phyloP scores from a whole-genome alignment of 2,329 filamentous ascomycete species.

The Pyricularia grisea region DNA sequence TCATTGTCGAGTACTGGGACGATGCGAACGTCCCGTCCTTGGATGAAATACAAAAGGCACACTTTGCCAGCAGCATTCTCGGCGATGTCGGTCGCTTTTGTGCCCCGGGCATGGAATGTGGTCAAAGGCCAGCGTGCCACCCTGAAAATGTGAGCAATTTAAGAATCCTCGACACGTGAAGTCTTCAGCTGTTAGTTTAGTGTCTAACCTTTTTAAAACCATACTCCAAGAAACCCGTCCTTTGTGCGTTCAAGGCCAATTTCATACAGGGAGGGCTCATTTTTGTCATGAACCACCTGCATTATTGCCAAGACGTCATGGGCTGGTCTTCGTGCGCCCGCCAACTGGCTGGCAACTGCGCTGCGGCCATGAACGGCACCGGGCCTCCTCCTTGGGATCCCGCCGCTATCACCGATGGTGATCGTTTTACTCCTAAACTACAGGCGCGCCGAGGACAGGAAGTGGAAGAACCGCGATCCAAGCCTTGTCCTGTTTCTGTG shows the following conservation, averaged over 20 bases:
- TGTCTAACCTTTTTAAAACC: too few relatives aligned
- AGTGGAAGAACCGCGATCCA: background rate
- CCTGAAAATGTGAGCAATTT: background rate
- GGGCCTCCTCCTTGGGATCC: background rate
- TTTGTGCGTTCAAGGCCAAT: background rate
- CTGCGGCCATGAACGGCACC: background rate
- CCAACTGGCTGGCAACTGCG: background rate
- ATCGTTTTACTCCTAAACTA: background rate
- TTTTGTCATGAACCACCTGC: background rate
- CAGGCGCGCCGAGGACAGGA: too few relatives aligned
- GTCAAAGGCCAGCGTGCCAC: background rate
- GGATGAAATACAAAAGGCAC: background rate
- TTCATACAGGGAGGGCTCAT: background rate
- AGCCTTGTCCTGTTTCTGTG: background rate
- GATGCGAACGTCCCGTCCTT: background rate
- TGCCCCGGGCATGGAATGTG: background rate
- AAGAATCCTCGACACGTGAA: background rate
- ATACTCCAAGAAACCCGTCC: background rate
- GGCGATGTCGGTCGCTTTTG: background rate
- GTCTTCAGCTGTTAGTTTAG: too few relatives aligned
- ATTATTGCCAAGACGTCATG: background rate
- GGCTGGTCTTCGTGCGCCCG: background rate
- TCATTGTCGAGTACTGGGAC: background rate
- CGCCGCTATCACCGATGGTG: background rate
- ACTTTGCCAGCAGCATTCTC: background rate